Evolutionary conservation across 129 eudicot species (phyloP), one percentile per base, ranked within the genome.

Genomic region (Lactuca sativa): DNA sequence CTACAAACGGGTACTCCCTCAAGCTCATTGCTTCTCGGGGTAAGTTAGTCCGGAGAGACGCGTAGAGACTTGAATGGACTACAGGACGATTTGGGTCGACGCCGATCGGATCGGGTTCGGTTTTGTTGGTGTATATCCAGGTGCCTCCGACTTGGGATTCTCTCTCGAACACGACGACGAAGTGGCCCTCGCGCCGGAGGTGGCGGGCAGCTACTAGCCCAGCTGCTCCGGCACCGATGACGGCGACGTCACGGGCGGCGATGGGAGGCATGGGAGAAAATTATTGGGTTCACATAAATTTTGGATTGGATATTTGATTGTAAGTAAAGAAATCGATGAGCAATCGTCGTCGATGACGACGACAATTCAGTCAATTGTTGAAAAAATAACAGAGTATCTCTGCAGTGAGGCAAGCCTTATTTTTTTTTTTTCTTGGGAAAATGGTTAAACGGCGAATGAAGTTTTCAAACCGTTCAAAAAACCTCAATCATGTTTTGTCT

Each of bases 191-290:
- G 0, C 80, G 86, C 7, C 82, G 85, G 84, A 92, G 98, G 55
- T 89, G 95, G 16, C 78, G 88, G 52, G 92, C 96, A 13, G 96
- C 95, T 64, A 64, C 78, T 16, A 92, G 79, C 14, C 98, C 98
- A 11, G 96, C 86, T 58, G 98, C 92, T 25, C 98, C 98, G 80
- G 90, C 96, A 30, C 98, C 98, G 81, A 92, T 84, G 14, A 92
- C 96, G 82, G 96, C 95, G 47, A 92, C 95, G 64, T 67, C 61
- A 8, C 80, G 74, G 79, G 85, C 38, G 70, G 77, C 10, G 58
- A 75, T 30, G 3, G 81, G 65, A 31, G 83, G 41, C 90, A 86
- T 84, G 5, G 70, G 55, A 5, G 82, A 69, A 16, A 52, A 7
- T n/a, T 52, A 11, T 11, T 3, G 31, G 41, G 11, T 15, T 36